Conservation (phyloP, 257 asterid species). For the Leonotis leonurus region DNA sequence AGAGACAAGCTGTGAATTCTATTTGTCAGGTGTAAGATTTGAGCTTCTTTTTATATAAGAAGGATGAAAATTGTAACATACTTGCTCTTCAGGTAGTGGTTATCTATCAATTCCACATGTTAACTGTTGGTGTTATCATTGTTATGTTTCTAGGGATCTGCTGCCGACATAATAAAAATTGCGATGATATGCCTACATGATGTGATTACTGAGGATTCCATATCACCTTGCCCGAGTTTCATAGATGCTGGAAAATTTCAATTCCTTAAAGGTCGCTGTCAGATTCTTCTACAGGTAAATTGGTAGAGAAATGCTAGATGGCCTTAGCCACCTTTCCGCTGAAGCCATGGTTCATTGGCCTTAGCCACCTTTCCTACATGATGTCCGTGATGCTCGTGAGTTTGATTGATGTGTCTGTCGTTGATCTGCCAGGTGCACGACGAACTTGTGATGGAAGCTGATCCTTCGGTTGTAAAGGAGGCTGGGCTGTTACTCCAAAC, state of each 20-base stretch:
- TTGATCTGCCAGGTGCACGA: constrained; percentile 64
- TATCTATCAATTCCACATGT: constrained; percentile 3
- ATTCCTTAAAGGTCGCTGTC: constrained; percentile 79
- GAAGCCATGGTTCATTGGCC: constrained; percentile 8
- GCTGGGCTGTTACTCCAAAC: constrained; percentile 63
- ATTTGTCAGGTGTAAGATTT: constrained; percentile 99
- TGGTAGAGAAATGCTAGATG: not conserved
- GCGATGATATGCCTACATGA: constrained; percentile 77
- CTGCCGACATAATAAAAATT: constrained; percentile 89
- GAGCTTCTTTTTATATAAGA: constrained; percentile 18
- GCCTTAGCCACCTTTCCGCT: constrained; percentile 11
- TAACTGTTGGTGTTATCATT: constrained; percentile 3
- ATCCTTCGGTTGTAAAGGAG: constrained; percentile 66
- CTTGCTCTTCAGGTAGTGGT: not conserved
- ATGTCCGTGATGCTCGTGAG: not conserved
- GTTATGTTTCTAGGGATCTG: constrained; percentile 66
- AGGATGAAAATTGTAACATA: not conserved
- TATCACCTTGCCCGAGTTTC: constrained; percentile 36
- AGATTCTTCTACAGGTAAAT: constrained; percentile 85
- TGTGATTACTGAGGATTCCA: constrained; percentile 50
- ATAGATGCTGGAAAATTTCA: constrained; percentile 42
- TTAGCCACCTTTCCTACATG: constrained; percentile 4
- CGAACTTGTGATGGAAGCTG: constrained; percentile 86
- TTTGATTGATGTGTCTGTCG: not conserved
- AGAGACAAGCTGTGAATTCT: constrained; percentile 97